Evolutionary conservation across 2,329 filamentous ascomycete species (phyloP), one percentile per base, ranked within the genome.

Genomic region (Penicillium vulpinum): DNA sequence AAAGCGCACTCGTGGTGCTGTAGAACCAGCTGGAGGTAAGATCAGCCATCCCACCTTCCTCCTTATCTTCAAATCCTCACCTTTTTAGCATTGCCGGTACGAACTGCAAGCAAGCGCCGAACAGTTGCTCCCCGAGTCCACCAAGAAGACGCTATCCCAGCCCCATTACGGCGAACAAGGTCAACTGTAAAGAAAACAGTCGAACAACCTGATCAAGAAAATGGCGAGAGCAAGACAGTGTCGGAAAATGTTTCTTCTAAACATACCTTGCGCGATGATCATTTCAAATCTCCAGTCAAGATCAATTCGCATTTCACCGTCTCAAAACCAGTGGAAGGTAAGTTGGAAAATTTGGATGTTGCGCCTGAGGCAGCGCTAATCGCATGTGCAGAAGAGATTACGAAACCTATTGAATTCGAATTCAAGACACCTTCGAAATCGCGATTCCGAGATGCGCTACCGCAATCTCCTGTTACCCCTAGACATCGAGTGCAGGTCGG

Each of bases 401-500:
- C 68, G 29, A 73, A 69, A 52, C 75, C 68, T 39, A 71, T 64
- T 10, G 68, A 73, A 57, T 70, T 63, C n/a, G 68, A 73, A 57
- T 73, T 80, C 59, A 79, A 79, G 66, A 78, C 77, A 51, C 75
- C 80, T 40, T 75, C 78, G 45, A 84, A 85, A 15, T 79, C 87
- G 49, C 89, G 73, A 55, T 76, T 69, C 87, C 90, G 89, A 73
- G 89, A 97, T 85, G 91, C 84, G 46, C 82, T 93, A 57, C 84
- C 85, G 64, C 82, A 81, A 61, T 82, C 86, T 21, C 88, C 89
- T 3, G 82, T 88, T 53, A 97, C 93, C 5, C 93, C 93, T 41
- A 86, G 90, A 57, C 92, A 95, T 73, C 86, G 90, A 55, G 88
- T 96, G 57, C 88, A 90, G 77, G 85, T 92, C 13, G 83, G 84